phyloP scores from a whole-genome alignment of 306 rosid species.

The Delonix regia region DNA sequence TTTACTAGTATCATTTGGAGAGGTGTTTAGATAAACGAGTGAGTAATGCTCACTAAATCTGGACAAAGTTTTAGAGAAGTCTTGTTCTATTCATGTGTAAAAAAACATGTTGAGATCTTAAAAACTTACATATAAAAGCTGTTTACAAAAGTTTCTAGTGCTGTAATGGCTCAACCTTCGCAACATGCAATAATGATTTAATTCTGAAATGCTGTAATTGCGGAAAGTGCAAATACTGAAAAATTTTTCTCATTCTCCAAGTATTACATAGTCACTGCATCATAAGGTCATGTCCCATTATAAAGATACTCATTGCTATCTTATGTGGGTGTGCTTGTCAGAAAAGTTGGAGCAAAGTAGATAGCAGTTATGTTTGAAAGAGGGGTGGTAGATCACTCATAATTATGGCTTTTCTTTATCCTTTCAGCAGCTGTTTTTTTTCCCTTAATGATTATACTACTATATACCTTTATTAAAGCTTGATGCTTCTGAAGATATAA shows the following conservation, averaged over 20 bases:
- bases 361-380: slow-evolving; percentile 1
- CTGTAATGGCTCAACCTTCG: neutral
- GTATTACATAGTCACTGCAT: neutral
- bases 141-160: neutral
- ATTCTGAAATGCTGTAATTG: slow-evolving; percentile 8
- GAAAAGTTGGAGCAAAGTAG: neutral
- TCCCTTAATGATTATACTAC: neutral
- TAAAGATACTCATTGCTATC: slow-evolving; percentile 23
- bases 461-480: neutral
- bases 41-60: slow-evolving; percentile 6
- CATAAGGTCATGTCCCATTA: neutral
- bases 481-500: neutral
- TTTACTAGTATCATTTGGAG: slow-evolving; percentile 5
- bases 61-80: neutral
- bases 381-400: neutral
- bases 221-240: slow-evolving; percentile 24
- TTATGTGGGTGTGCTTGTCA: neutral
- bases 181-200: neutral
- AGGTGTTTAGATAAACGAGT: slow-evolving; percentile 28
- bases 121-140: neutral
- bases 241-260: neutral
- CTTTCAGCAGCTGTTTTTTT: neutral
- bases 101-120: neutral
- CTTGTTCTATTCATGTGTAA: slow-evolving; percentile 8
- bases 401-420: slow-evolving; percentile 10